Conservation (phyloP, 164 flowering plant species). For the Hamamelis virginiana region DNA sequence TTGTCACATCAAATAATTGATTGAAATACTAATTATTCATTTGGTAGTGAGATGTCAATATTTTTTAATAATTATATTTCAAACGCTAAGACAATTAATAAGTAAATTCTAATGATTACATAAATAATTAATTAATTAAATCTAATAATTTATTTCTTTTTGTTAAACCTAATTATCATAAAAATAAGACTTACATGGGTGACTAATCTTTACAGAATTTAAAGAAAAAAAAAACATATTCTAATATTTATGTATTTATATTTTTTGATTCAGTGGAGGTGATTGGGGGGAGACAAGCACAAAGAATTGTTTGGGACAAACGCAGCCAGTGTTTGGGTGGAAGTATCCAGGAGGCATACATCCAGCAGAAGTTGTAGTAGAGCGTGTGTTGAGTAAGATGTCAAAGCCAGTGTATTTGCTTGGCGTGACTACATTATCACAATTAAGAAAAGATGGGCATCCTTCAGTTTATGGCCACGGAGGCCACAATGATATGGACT, state of each 20-base stretch:
- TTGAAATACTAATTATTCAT: no score
- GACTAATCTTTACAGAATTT: no score
- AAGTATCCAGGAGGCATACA: constrained; percentile 27
- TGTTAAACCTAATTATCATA: no score
- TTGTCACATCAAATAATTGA: no score
- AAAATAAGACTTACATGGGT: no score
- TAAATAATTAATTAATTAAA: no score
- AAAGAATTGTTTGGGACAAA: constrained; percentile 24
- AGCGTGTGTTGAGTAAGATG: constrained; percentile 26
- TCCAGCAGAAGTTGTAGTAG: constrained; percentile 29
- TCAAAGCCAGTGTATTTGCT: constrained; percentile 31
- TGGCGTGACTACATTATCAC: constrained; percentile 33
- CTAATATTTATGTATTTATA: not conserved
- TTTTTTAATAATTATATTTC: no score
- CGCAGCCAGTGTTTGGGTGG: constrained; percentile 13
- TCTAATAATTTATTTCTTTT: no score
- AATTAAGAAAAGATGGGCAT: constrained; percentile 45
- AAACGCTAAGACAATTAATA: no score
- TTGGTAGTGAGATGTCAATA: no score
- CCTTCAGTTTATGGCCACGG: constrained; percentile 35
- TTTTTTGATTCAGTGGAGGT: constrained; percentile 15
- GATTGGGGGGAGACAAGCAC: constrained; percentile 24
- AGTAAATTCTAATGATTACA: no score
- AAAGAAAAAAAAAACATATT: no score
- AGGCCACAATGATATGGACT: constrained; percentile 32